Percentiles rank a stretch among this genome's conserved stretches.
phyloP scores from a whole-genome alignment of 176 grass and related monocot genomes.

The Oryza meyeriana region DNA sequence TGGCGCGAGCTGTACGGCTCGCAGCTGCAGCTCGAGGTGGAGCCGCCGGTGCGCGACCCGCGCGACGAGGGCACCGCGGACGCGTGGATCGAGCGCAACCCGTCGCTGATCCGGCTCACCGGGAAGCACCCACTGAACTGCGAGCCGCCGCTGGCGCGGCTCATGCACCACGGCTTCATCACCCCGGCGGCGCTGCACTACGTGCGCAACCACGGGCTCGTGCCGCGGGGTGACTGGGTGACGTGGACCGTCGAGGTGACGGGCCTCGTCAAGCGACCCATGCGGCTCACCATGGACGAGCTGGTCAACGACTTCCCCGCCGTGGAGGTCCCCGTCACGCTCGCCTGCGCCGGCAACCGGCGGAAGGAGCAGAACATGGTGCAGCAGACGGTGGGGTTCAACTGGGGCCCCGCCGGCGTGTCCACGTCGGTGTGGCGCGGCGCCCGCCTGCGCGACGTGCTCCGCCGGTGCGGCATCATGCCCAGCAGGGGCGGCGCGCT shows the following conservation, averaged over 20 bases:
- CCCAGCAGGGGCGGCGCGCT: constrained; percentile 34
- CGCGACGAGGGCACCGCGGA: constrained; percentile 80
- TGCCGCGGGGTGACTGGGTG: constrained; percentile 51
- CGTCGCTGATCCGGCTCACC: constrained; percentile 70
- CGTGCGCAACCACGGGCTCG: constrained; percentile 87
- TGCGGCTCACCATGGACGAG: constrained; percentile 63
- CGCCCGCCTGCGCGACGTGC: constrained; percentile 63
- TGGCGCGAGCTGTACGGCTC: constrained; percentile 42
- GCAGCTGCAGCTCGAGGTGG: constrained; percentile 58
- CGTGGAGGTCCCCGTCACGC: constrained; percentile 66
- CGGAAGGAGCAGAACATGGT: constrained; percentile 98
- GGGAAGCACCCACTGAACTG: constrained; percentile 92
- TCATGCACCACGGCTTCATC: constrained; percentile 96
- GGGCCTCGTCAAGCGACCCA: constrained; percentile 52
- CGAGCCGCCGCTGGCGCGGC: constrained; percentile 69
- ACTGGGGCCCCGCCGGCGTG: constrained; percentile 73
- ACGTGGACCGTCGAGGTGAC: constrained; percentile 72
- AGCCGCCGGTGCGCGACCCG: constrained; percentile 56
- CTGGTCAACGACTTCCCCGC: constrained; percentile 43
- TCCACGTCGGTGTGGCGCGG: constrained; percentile 86
- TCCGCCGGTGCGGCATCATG: constrained; percentile 69
- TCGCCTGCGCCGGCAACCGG: constrained; percentile 80
- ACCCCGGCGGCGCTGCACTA: constrained; percentile 86
- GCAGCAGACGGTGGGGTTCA: constrained; percentile 78
- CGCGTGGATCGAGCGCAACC: constrained; percentile 75